phyloP scores from a whole-genome alignment of 2,329 filamentous ascomycete species.

The Beauveria australis region DNA sequence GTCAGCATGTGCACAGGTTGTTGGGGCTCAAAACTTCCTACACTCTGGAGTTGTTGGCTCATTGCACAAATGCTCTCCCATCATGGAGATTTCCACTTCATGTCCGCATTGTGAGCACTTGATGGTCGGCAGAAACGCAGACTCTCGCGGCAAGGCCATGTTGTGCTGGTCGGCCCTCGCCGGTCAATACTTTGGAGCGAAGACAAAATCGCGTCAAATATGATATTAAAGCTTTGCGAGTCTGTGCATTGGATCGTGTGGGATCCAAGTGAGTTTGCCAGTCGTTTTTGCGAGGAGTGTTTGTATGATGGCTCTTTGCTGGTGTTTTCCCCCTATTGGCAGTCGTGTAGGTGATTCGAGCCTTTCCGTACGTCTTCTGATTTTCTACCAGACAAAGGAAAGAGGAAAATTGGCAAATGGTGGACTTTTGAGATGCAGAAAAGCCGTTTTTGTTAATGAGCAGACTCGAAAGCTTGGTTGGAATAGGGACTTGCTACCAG shows the following conservation, averaged over 20 bases:
- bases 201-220: background rate
- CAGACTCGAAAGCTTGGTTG: background rate
- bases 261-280: background rate
- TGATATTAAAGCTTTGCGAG: background rate
- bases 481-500: background rate
- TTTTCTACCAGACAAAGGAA: background rate
- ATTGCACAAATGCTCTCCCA: conserved; percentile 76
- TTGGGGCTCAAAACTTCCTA: conserved; percentile 19
- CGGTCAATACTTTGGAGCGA: background rate
- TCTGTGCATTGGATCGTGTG: background rate
- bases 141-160: conserved; percentile 50
- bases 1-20: background rate
- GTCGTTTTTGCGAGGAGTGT: background rate
- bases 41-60: conserved; percentile 36
- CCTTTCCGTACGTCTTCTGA: background rate
- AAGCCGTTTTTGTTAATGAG: background rate
- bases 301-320: background rate
- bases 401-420: no score
- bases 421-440: background rate
- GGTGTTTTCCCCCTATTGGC: background rate
- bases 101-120: conserved; percentile 76
- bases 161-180: conserved; percentile 1
- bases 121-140: conserved; percentile 69
- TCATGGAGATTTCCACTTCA: conserved; percentile 73
- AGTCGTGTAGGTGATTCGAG: no score